Evolutionary conservation across 2,329 filamentous ascomycete genomes (phyloP).

Genomic region (Ophiobolus disseminans): DNA sequence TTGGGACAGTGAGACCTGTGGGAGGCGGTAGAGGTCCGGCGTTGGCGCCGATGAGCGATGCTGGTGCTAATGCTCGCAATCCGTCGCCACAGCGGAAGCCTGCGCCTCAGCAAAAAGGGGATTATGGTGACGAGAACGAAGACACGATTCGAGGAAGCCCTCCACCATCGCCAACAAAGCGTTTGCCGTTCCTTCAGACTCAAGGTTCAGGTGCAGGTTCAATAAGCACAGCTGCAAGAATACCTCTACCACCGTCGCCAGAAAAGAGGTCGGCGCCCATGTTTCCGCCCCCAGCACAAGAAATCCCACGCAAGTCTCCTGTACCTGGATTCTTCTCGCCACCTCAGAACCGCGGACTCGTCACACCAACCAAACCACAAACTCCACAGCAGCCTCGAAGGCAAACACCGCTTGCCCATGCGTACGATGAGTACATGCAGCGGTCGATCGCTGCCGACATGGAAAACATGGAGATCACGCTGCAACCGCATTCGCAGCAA

Average conservation of each 20-base stretch:
- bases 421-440: constrained; percentile 57
- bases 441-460: constrained; percentile 53
- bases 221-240: constrained; percentile 51
- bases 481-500: constrained; percentile 22
- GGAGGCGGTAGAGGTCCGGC: constrained; percentile 60
- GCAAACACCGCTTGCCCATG: constrained; percentile 44
- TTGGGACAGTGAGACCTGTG: constrained; percentile 88
- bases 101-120: constrained; percentile 33
- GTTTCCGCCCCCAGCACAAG: constrained; percentile 36
- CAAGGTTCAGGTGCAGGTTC: constrained; percentile 49
- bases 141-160: constrained; percentile 45
- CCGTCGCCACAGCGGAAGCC: constrained; percentile 43
- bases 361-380: constrained; percentile 41
- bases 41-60: constrained; percentile 78
- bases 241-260: constrained; percentile 57
- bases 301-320: constrained; percentile 39
- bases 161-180: constrained; percentile 54
- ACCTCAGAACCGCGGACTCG: constrained; percentile 35
- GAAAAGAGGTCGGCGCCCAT: constrained; percentile 47
- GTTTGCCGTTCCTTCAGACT: constrained; percentile 35
- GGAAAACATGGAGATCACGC: constrained; percentile 49
- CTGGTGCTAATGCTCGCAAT: constrained; percentile 76
- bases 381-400: constrained; percentile 42
- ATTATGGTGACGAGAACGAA: constrained; percentile 47
- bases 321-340: constrained; percentile 43